Percentiles rank a stretch among this genome's conserved stretches.
These are phyloP conservation scores for Pezicula neosporulosa DNA, from an alignment of 2,329 filamentous ascomycete genomes.

Conservation along the genomic window DNA sequence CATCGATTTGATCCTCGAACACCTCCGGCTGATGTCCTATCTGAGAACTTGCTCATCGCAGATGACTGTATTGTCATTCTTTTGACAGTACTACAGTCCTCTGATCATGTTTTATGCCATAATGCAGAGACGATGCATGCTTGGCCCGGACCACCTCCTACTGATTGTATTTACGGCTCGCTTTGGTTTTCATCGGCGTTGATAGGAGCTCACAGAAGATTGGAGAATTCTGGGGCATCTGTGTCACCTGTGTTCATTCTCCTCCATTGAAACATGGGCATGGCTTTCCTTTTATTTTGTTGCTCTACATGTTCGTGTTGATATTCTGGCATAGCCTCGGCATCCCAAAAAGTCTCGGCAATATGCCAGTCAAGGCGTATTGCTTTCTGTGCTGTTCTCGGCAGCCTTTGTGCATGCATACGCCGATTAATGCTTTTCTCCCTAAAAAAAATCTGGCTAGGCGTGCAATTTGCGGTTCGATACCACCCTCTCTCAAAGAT, in stretches of 20 bases:
- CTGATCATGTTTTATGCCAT: slow-evolving; percentile 12
- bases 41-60: not conserved
- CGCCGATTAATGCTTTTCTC: slow-evolving; percentile 13
- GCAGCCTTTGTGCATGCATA: slow-evolving; percentile 12
- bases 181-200: slow-evolving; percentile 26
- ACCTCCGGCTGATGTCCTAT: not conserved
- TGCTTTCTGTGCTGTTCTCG: slow-evolving; percentile 8
- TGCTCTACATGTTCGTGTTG: slow-evolving; percentile 23
- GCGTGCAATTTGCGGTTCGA: slow-evolving; percentile 11
- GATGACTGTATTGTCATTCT: slow-evolving; percentile 2
- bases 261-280: slow-evolving; percentile 15
- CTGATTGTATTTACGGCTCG: slow-evolving; percentile 28
- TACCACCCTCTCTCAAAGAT: slow-evolving; percentile 6
- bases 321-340: slow-evolving; percentile 22
- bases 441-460: slow-evolving; percentile 15
- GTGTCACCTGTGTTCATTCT: slow-evolving; percentile 14
- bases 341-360: slow-evolving; percentile 16
- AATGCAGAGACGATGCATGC: slow-evolving; percentile 13
- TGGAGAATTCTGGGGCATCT: slow-evolving; percentile 26
- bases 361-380: slow-evolving; percentile 13
- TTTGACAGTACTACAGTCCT: slow-evolving; percentile 8
- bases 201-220: slow-evolving; percentile 25
- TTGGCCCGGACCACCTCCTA: slow-evolving; percentile 13
- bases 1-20: not conserved
- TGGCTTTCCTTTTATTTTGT: slow-evolving; percentile 20